Percentiles rank a stretch among this genome's conserved stretches.
phyloP scores from a whole-genome alignment of 176 grass and related monocot genomes.

The Triticum dicoccoides region DNA sequence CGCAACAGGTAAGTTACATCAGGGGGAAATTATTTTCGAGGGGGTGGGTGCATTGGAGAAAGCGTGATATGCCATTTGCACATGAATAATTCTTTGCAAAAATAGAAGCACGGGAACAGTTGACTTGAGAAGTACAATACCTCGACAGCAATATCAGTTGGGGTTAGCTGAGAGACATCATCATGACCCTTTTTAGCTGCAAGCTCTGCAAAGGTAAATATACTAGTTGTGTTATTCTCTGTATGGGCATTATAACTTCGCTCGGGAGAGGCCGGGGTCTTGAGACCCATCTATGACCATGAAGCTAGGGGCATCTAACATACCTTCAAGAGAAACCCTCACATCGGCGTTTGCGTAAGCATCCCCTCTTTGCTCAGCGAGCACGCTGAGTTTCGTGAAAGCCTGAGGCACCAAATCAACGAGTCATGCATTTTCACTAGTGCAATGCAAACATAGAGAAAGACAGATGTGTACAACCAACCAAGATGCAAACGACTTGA shows the following conservation, averaged over 20 bases:
- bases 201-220: slow-evolving; percentile 49
- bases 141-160: slow-evolving; percentile 74
- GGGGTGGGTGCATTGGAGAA: background rate
- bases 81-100: background rate
- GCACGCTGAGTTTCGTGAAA: slow-evolving; percentile 59
- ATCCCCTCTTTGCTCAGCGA: slow-evolving; percentile 65
- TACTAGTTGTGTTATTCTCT: background rate
- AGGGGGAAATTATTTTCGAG: background rate
- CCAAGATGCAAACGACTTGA: background rate
- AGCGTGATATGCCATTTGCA: background rate
- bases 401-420: slow-evolving; percentile 41
- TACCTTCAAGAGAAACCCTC: slow-evolving; percentile 74
- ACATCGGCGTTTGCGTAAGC: slow-evolving; percentile 71
- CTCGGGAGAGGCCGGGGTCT: background rate
- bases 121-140: slow-evolving; percentile 21
- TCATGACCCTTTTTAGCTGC: slow-evolving; percentile 72
- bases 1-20: background rate
- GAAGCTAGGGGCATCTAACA: background rate
- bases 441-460: background rate
- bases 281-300: background rate
- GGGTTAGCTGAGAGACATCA: slow-evolving; percentile 67
- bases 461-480: background rate
- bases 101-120: background rate
- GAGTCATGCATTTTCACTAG: slow-evolving; percentile 16
- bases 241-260: background rate